Evolutionary conservation across 2,329 filamentous ascomycete genomes (phyloP), one percentile per base, ranked within the genome.

Genomic region (Aureobasidium sp.): DNA sequence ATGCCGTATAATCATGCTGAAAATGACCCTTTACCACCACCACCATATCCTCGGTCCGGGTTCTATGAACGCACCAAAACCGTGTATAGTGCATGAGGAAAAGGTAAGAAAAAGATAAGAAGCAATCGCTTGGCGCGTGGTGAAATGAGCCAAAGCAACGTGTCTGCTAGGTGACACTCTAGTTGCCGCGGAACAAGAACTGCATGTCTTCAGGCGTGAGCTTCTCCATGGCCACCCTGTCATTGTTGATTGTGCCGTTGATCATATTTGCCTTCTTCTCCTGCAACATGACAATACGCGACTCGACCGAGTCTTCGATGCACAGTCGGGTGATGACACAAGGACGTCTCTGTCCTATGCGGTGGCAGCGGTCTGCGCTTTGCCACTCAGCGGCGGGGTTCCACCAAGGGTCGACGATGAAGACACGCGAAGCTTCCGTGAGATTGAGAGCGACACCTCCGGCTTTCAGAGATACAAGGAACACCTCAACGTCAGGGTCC

Each of bases 351-450:
- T 99, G 94, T 36, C 94, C 94, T 68, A 97, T 99, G 62, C 94
- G 92, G 76, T 97, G 94, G 67, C 79, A 81, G 53, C 79, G 78
- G 66, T 99, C 94, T 2, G 94, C 94, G 65, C 89, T 94, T 76
- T 99, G 94, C 94, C 94, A 99, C 77, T 99, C 94, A 0, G 93
- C 93, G n/a, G 92, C 92, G n/a, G 94, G 94, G 69, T 97, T 97
- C 94, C 94, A 99, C 94, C 94, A 97, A 81, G 94, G 94, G 70
- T 99, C 94, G 63, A 97, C 87, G 65, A 97, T 97, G 74, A 96
- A 97, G 10, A 99, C 94, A 53, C 90, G 83, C 2, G 90, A 96
- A 0, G 94, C 94, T 74, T 99, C 94, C 0, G 93, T 97, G 64
- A 99, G 77, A 71, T 99, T 99, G 66, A 99, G 79, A 0, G 94